Evolutionary conservation across 306 rosid species (phyloP).

Genomic region (Cicer arietinum): DNA sequence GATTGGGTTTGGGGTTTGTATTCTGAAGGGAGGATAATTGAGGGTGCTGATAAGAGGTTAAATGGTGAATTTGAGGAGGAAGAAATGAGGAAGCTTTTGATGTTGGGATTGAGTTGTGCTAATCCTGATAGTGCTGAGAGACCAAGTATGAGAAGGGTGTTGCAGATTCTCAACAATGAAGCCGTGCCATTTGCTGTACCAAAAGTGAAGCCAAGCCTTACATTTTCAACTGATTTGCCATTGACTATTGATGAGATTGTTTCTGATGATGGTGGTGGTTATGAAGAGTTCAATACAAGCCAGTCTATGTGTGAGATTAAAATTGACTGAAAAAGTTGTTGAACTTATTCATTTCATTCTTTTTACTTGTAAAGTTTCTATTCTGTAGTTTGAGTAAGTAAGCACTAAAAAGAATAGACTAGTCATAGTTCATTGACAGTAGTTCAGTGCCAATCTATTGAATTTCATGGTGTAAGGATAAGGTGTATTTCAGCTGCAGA

Average conservation of each 20-base stretch:
- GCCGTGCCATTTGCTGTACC: conserved; percentile 27
- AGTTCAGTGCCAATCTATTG: conserved; percentile 31
- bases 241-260: conserved; percentile 68
- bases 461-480: conserved; percentile 6
- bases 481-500: neutral
- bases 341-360: conserved; percentile 13
- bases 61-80: conserved; percentile 40
- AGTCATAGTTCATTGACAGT: neutral
- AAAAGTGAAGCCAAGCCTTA: conserved; percentile 40
- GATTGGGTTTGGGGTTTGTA: conserved; percentile 46
- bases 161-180: conserved; percentile 46
- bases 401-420: neutral
- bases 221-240: conserved; percentile 43
- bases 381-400: conserved; percentile 19
- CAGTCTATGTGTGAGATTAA: conserved; percentile 43
- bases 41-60: conserved; percentile 37
- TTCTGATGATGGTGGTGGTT: conserved; percentile 62
- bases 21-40: conserved; percentile 44
- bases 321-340: conserved; percentile 21
- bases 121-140: conserved; percentile 46
- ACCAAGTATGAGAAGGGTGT: conserved; percentile 43
- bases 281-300: conserved; percentile 48
- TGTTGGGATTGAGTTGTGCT: conserved; percentile 46
- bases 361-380: conserved; percentile 33
- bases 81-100: conserved; percentile 42